Percentiles rank a stretch among this genome's conserved stretches.
These are phyloP conservation scores for Fraxinus pennsylvanica DNA, from an alignment of 257 asterid species.

Conservation along the genomic window DNA sequence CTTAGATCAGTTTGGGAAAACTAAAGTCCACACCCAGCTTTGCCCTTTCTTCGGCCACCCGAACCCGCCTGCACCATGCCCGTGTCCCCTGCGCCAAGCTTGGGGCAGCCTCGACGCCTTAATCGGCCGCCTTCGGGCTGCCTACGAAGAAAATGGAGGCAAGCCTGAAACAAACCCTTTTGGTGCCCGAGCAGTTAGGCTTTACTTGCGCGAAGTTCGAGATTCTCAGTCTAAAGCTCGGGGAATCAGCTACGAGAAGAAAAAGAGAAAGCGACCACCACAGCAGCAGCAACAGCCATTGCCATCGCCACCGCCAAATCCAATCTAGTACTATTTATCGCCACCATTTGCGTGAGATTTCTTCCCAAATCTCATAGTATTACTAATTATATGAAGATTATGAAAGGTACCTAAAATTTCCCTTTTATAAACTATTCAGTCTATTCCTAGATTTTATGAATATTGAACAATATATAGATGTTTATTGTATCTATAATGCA, in stretches of 20 bases:
- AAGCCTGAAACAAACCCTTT: constrained; percentile 49
- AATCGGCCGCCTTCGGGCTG: constrained; percentile 76
- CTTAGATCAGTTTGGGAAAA: constrained; percentile 79
- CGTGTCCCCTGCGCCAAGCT: constrained; percentile 50
- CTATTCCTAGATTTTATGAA: constrained; percentile 15
- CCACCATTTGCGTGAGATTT: constrained; percentile 29
- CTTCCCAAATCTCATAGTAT: constrained; percentile 2
- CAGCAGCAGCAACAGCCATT: constrained; percentile 20
- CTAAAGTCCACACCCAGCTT: constrained; percentile 66
- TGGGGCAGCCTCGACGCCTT: constrained; percentile 61
- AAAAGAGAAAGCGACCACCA: constrained; percentile 69
- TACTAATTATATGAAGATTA: constrained; percentile 15
- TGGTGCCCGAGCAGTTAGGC: constrained; percentile 68
- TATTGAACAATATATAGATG: neutral
- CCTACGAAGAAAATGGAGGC: constrained; percentile 52
- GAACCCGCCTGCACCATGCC: constrained; percentile 72
- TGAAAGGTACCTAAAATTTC: constrained; percentile 5
- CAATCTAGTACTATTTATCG: neutral
- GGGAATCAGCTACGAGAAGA: constrained; percentile 82
- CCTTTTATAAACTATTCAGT: neutral
- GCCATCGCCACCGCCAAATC: constrained; percentile 23
- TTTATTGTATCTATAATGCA: neutral
- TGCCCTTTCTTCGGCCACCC: constrained; percentile 85
- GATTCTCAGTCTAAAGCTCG: constrained; percentile 81
- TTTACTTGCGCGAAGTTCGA: constrained; percentile 70